Evolutionary conservation across 192 early-diverging fungal species (phyloP).

Genomic region (Chytriomyces confervae): DNA sequence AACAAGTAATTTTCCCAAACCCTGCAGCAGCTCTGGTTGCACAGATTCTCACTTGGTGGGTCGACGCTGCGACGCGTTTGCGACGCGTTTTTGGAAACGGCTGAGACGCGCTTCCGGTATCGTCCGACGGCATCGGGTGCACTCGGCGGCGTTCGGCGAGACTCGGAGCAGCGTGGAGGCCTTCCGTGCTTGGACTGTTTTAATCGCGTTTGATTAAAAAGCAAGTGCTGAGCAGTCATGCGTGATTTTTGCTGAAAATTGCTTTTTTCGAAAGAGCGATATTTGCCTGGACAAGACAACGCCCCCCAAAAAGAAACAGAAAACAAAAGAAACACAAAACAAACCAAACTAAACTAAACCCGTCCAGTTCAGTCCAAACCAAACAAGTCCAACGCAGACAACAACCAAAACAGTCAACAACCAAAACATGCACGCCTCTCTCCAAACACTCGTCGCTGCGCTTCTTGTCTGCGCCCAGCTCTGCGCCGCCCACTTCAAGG

Average conservation of each 20-base stretch:
- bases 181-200: too few relatives aligned
- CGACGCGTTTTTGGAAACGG: too few relatives aligned
- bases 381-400: background rate
- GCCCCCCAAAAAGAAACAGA: background rate
- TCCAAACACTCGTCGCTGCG: background rate
- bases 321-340: background rate
- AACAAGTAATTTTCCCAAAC: background rate
- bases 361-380: background rate
- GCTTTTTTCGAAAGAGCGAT: background rate
- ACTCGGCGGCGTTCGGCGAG: too few relatives aligned
- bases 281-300: background rate
- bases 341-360: too few relatives aligned
- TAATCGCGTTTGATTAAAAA: too few relatives aligned
- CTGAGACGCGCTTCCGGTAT: too few relatives aligned
- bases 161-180: too few relatives aligned
- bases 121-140: too few relatives aligned
- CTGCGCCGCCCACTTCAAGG: slow-evolving; percentile 9
- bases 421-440: background rate
- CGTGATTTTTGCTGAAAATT: too few relatives aligned
- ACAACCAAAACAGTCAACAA: background rate
- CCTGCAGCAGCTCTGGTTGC: background rate
- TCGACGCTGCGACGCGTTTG: too few relatives aligned
- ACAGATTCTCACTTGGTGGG: too few relatives aligned
- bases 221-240: too few relatives aligned
- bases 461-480: background rate